Evolutionary conservation across 768 basidiomycete species (phyloP).

Genomic region (Trametes coccinea): DNA sequence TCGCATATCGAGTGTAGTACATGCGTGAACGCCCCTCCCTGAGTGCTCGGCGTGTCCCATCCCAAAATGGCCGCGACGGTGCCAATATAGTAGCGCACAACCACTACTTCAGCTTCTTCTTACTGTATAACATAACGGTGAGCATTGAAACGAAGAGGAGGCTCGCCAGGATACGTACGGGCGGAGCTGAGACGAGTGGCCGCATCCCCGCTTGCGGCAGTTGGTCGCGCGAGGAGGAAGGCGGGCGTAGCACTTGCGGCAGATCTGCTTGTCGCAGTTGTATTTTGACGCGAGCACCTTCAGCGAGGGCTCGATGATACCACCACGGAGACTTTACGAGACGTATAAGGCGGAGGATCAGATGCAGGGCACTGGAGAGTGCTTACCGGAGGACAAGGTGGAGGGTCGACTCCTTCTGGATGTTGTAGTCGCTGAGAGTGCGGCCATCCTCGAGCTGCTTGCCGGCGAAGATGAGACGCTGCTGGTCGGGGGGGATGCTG

Average conservation of each 20-base stretch:
- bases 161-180: conserved; percentile 57
- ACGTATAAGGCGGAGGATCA: conserved; percentile 4
- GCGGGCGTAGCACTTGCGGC: conserved; percentile 99
- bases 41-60: conserved; percentile 16
- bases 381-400: conserved; percentile 93
- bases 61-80: conserved; percentile 7
- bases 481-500: conserved; percentile 93
- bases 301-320: conserved; percentile 98
- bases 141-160: neutral
- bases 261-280: conserved; percentile 99
- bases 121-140: conserved; percentile 44
- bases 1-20: conserved; percentile 20
- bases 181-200: conserved; percentile 88
- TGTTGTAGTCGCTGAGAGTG: conserved; percentile 95
- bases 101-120: conserved; percentile 95
- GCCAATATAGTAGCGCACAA: conserved; percentile 21
- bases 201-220: conserved; percentile 95
- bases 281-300: conserved; percentile 97
- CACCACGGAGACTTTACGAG: conserved; percentile 81
- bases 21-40: conserved; percentile 19
- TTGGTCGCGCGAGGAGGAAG: conserved; percentile 99
- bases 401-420: conserved; percentile 97
- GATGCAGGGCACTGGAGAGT: neutral
- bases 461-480: conserved; percentile 94
- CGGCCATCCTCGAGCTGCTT: conserved; percentile 99